Evolutionary conservation across 2,329 filamentous ascomycete genomes (phyloP).

Genomic region (Huntiella savannae): DNA sequence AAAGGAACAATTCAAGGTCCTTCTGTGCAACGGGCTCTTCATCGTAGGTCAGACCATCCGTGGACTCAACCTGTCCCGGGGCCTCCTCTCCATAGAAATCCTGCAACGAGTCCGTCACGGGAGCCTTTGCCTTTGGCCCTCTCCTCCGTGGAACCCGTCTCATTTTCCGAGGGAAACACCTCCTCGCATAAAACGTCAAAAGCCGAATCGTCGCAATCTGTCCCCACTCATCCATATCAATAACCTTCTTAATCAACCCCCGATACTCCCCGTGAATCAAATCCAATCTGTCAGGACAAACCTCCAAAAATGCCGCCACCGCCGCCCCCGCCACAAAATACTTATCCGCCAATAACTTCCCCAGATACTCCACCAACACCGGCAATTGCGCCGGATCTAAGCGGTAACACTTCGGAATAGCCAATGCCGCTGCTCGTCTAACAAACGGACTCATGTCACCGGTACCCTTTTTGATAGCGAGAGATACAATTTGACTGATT

Average conservation of each 20-base stretch:
- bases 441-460: slow-evolving; percentile 92
- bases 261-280: slow-evolving; percentile 84
- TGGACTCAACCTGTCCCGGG: slow-evolving; percentile 17
- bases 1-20: slow-evolving; percentile 66
- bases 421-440: slow-evolving; percentile 75
- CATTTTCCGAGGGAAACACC: slow-evolving; percentile 62
- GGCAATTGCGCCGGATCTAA: slow-evolving; percentile 73
- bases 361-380: slow-evolving; percentile 66
- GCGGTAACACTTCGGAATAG: slow-evolving; percentile 89
- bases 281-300: slow-evolving; percentile 75
- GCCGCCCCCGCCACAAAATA: slow-evolving; percentile 95
- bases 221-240: slow-evolving; percentile 99
- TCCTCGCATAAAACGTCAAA: slow-evolving; percentile 68
- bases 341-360: slow-evolving; percentile 63
- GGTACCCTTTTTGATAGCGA: slow-evolving; percentile 85
- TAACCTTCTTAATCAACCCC: slow-evolving; percentile 65
- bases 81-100: slow-evolving; percentile 60
- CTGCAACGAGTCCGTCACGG: slow-evolving; percentile 27
- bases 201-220: slow-evolving; percentile 68
- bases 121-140: background rate
- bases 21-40: slow-evolving; percentile 51
- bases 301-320: slow-evolving; percentile 69
- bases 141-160: slow-evolving; percentile 24
- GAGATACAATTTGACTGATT: slow-evolving; percentile 89
- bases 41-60: slow-evolving; percentile 30